These are phyloP conservation scores for Pleurotus salmoneostramineus DNA, from an alignment of 768 basidiomycete species.

Conservation along the genomic window DNA sequence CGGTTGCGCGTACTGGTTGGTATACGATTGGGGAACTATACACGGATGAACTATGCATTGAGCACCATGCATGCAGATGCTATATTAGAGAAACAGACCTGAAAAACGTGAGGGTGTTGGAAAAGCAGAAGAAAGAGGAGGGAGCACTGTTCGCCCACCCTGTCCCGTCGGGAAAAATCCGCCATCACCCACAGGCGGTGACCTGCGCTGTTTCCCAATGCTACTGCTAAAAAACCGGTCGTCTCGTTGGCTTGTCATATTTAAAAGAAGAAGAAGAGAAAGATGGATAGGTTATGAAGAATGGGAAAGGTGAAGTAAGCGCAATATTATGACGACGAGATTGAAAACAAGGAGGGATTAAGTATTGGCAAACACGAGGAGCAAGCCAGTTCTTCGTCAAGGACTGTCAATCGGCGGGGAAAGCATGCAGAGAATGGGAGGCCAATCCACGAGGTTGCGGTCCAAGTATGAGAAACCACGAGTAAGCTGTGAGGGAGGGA, in stretches of 20 bases:
- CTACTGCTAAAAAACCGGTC: conserved; percentile 63
- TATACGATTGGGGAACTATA: conserved; percentile 58
- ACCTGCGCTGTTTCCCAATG: conserved; percentile 64
- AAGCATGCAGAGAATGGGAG: conserved; percentile 45
- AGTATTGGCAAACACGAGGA: conserved; percentile 32
- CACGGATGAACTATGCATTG: conserved; percentile 48
- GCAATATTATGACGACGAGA: conserved; percentile 50
- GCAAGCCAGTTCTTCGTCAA: conserved; percentile 23
- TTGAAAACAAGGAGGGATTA: conserved; percentile 41
- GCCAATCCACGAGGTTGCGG: conserved; percentile 27
- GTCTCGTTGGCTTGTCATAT: conserved; percentile 66
- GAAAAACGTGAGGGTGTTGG: conserved; percentile 81
- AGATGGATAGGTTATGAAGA: conserved; percentile 54
- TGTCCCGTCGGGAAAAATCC: conserved; percentile 75
- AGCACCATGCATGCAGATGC: conserved; percentile 49
- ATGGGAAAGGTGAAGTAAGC: conserved; percentile 40
- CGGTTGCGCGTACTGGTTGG: conserved; percentile 59
- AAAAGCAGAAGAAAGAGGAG: conserved; percentile 81
- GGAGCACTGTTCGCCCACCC: conserved; percentile 87
- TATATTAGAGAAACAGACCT: conserved; percentile 70
- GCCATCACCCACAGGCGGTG: conserved; percentile 60
- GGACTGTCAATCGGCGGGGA: conserved; percentile 35
- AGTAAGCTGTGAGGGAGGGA: conserved; percentile 22
- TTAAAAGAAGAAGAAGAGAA: conserved; percentile 37
- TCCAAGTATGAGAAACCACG: conserved; percentile 27